These are phyloP conservation scores for Globisporangium cederbergense DNA, from an alignment of 352 stramenopile genomes.

Conservation along the genomic window DNA sequence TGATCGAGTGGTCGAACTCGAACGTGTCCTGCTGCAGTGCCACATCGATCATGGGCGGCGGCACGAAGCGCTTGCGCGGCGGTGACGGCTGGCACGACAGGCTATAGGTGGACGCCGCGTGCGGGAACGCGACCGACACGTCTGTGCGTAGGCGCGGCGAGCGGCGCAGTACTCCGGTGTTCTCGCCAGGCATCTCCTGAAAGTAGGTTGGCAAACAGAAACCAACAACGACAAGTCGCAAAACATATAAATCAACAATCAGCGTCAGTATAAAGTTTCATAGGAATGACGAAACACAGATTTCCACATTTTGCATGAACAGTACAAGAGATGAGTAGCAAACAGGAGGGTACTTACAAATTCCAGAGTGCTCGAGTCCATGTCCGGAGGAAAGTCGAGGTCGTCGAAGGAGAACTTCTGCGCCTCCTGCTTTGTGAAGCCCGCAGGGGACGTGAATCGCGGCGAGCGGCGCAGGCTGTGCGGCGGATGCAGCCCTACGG, in stretches of 20 bases:
- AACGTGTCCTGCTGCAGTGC: constrained; percentile 79
- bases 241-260: neutral
- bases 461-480: constrained; percentile 75
- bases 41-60: constrained; percentile 70
- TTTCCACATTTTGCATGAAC: too few species aligned
- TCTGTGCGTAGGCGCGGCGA: constrained; percentile 79
- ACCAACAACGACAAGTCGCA: neutral
- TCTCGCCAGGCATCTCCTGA: constrained; percentile 71
- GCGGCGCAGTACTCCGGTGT: constrained; percentile 50
- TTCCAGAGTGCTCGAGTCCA: constrained; percentile 66
- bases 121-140: constrained; percentile 81
- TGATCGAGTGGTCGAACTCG: constrained; percentile 84
- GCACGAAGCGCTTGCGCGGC: constrained; percentile 68
- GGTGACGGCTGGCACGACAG: constrained; percentile 48
- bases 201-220: neutral
- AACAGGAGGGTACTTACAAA: constrained; percentile 45
- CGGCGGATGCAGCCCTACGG: constrained; percentile 49
- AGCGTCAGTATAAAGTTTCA: neutral
- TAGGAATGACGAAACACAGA: neutral
- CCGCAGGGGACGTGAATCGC: constrained; percentile 61
- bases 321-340: too few species aligned
- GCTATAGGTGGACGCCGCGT: constrained; percentile 43
- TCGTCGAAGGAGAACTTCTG: constrained; percentile 87
- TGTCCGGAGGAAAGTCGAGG: constrained; percentile 69
- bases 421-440: constrained; percentile 66